Evolutionary conservation across 331 rosid species (phyloP).

Genomic region (Acacia concinna): DNA sequence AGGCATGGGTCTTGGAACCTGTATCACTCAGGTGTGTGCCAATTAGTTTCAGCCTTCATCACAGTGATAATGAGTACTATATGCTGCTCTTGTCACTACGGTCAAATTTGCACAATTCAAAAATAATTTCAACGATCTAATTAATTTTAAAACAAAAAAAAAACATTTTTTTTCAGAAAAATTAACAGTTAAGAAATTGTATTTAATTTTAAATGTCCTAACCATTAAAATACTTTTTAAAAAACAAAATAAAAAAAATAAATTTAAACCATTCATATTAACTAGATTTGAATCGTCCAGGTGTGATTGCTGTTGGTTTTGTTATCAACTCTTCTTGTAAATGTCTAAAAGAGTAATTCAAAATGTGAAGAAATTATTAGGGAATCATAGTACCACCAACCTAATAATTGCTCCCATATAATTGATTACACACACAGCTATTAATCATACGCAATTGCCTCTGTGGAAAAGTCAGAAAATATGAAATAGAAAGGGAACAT

Average conservation of each 20-base stretch:
- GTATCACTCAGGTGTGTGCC: constrained; percentile 57
- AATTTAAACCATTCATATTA: too few species aligned
- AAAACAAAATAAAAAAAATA: too few species aligned
- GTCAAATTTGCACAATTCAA: too few species aligned
- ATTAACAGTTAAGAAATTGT: too few species aligned
- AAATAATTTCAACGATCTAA: too few species aligned
- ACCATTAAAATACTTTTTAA: too few species aligned
- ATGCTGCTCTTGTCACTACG: neutral
- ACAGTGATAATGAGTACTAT: too few species aligned
- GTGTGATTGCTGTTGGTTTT: too few species aligned
- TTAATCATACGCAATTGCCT: neutral
- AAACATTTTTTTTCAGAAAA: too few species aligned
- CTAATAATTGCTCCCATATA: neutral
- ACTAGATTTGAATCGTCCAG: neutral
- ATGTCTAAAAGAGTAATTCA: neutral
- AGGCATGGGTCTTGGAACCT: constrained; percentile 88
- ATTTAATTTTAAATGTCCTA: too few species aligned
- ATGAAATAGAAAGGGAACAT: neutral
- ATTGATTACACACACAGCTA: neutral
- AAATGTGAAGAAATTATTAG: neutral
- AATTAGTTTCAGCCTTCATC: neutral
- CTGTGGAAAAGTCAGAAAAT: neutral
- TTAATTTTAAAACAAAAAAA: too few species aligned
- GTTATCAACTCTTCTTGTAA: neutral
- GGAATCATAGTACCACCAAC: neutral